Percentiles rank a stretch among this genome's conserved stretches.
Evolutionary conservation across 208 protist genomes (phyloP).

Genomic region (Trypanosoma melophagium): DNA sequence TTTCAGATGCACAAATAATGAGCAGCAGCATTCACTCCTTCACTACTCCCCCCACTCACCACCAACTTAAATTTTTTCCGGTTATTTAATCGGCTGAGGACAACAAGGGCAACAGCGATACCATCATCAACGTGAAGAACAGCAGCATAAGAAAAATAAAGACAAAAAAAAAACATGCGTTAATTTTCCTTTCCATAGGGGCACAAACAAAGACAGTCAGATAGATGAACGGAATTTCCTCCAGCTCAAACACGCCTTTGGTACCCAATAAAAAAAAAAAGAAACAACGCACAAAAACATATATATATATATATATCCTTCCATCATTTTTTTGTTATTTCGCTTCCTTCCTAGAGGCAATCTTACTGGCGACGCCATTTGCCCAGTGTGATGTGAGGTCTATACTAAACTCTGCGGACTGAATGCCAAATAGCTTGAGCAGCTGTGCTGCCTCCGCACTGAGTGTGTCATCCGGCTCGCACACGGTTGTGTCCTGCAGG

Average conservation of each 20-base stretch:
- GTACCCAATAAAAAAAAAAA: too few relatives aligned
- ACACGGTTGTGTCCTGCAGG: constrained; percentile 89
- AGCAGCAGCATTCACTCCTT: constrained; percentile 5
- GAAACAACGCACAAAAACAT: too few relatives aligned
- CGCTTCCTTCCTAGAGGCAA: constrained; percentile 30
- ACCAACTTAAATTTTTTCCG: too few relatives aligned
- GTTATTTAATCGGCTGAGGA: constrained; percentile 12
- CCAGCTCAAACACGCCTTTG: too few relatives aligned
- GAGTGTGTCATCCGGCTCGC: constrained; percentile 85
- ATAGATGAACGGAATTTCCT: too few relatives aligned
- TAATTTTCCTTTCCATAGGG: constrained; percentile 9
- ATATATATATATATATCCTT: not conserved
- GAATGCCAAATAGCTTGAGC: constrained; percentile 84
- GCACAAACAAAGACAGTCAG: too few relatives aligned
- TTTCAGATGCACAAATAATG: too few relatives aligned
- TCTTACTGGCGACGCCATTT: constrained; percentile 80
- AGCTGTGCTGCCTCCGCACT: constrained; percentile 89
- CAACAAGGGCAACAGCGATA: too few relatives aligned
- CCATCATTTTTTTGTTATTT: constrained; percentile 8
- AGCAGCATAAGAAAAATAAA: too few relatives aligned
- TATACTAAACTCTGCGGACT: constrained; percentile 84
- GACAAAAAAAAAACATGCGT: constrained; percentile 9
- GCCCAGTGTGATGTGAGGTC: constrained; percentile 87
- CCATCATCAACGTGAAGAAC: too few relatives aligned
- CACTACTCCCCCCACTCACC: not conserved